Conservation (phyloP, 2,329 filamentous ascomycete genomes). For the Trichoderma citrinoviride region DNA sequence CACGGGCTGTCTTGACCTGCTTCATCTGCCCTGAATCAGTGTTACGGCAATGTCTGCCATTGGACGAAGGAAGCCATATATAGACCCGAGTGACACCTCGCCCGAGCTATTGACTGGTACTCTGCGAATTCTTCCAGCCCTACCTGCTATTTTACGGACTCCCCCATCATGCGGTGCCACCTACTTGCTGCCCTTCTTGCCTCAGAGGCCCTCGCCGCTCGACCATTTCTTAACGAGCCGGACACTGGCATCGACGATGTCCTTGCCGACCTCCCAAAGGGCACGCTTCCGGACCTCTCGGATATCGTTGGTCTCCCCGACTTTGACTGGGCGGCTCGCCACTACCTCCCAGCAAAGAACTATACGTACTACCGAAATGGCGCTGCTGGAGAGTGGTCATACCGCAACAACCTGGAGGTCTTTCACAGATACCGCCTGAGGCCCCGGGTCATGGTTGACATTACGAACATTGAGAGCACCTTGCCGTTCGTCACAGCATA, state of each 20-base stretch:
- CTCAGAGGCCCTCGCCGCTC: conserved; percentile 40
- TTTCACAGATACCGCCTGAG: conserved; percentile 49
- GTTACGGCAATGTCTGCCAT: neutral
- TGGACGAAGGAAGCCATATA: neutral
- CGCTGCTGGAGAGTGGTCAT: conserved; percentile 54
- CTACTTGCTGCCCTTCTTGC: conserved; percentile 29
- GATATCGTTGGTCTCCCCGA: conserved; percentile 50
- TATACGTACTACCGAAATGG: conserved; percentile 59
- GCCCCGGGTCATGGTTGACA: conserved; percentile 50
- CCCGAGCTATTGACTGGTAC: neutral
- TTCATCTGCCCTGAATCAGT: neutral
- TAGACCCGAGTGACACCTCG: neutral
- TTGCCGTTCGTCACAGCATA: conserved; percentile 30
- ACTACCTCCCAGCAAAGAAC: conserved; percentile 44
- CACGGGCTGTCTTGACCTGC: neutral
- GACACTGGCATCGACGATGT: conserved; percentile 45
- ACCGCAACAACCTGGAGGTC: conserved; percentile 56
- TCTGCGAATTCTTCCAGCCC: neutral
- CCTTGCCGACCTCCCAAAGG: conserved; percentile 36
- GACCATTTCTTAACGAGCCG: conserved; percentile 45
- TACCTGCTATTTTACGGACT: neutral
- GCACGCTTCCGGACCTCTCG: conserved; percentile 43
- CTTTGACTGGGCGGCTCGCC: conserved; percentile 53
- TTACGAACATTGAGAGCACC: conserved; percentile 43
- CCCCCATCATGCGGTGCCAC: neutral